Evolutionary conservation across 192 early-diverging fungal genomes (phyloP), one percentile per base, ranked within the genome.

Genomic region (Rhizophlyctis rosea): DNA sequence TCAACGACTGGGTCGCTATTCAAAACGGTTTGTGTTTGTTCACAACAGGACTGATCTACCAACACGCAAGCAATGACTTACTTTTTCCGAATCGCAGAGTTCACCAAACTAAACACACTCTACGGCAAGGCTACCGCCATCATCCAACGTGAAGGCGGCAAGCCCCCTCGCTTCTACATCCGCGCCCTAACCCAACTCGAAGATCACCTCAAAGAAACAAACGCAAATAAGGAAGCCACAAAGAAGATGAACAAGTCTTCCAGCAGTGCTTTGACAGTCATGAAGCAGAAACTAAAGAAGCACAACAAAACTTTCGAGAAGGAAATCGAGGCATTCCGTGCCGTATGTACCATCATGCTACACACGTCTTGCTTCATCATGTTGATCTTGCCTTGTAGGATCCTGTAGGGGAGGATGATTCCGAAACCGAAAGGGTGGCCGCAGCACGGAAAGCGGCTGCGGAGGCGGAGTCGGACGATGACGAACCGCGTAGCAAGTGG

Each of bases 241-340:
- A 89, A 87, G 76, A 96, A 92, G 79, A 90, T 92, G 81, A 96
- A 88, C 66, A 77, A 89, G 44, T 79, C 72, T 50, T 85, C 90
- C 55, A 83, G 86, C 36, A 89, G 90, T 65, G 89, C 92, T 25
- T 74, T 95, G 68, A 96, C 88, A 75, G 83, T 88, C 50, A 88
- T 97, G 82, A 96, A 95, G 84, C 89, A 93, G 72, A 93, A 90
- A 67, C 55, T 96, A 63, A 89, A 89, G 78, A 96, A 99, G 85
- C 77, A 86, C 74, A 84, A 80, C 79, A 94, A 93, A 77, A 56
- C 71, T 47, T 86, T 81, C 57, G 87, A 92, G 61, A 74, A 69
- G 1, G 80, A 86, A 58, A 87, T 99, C 35, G 79, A 83, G 48
- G 79, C 76, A 55, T 98, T 75, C 59, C 71, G 76, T 29, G 72